Conservation (phyloP, 352 stramenopile species). For the Peronospora destructor region DNA sequence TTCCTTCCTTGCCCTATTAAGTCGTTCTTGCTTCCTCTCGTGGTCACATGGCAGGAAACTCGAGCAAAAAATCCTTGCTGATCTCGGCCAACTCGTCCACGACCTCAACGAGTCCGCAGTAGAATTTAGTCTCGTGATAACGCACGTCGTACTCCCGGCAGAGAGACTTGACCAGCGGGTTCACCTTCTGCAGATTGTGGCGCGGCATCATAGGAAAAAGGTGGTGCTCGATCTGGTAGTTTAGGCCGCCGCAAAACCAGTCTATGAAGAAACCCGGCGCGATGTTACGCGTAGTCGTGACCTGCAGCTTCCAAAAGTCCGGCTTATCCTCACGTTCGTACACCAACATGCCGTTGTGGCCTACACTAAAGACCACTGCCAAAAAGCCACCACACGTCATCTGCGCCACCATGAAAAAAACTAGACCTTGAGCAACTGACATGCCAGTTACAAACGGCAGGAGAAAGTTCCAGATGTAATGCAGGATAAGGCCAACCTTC, state of each 20-base stretch:
- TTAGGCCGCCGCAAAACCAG: conserved; percentile 97
- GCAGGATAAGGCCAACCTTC: conserved; percentile 64
- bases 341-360: conserved; percentile 97
- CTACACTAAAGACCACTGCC: conserved; percentile 94
- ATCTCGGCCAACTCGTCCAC: conserved; percentile 90
- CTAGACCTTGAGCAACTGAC: conserved; percentile 56
- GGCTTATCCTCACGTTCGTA: conserved; percentile 93
- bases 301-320: conserved; percentile 98
- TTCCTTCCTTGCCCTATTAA: background rate
- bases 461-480: conserved; percentile 91
- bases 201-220: conserved; percentile 96
- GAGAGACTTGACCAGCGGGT: conserved; percentile 92
- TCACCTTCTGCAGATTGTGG: conserved; percentile 92
- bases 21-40: background rate
- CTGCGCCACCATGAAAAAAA: conserved; percentile 82
- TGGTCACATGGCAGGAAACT: conserved; percentile 97
- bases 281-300: conserved; percentile 97
- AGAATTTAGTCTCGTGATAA: conserved; percentile 95
- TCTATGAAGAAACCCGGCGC: conserved; percentile 91
- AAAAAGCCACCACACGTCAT: conserved; percentile 92
- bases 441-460: conserved; percentile 61
- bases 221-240: conserved; percentile 99
- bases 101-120: conserved; percentile 90
- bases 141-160: conserved; percentile 95
- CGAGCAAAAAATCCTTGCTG: conserved; percentile 91